phyloP scores from a whole-genome alignment of 371 early-diverging fungal species.

The Syncephalastrum monosporum region DNA sequence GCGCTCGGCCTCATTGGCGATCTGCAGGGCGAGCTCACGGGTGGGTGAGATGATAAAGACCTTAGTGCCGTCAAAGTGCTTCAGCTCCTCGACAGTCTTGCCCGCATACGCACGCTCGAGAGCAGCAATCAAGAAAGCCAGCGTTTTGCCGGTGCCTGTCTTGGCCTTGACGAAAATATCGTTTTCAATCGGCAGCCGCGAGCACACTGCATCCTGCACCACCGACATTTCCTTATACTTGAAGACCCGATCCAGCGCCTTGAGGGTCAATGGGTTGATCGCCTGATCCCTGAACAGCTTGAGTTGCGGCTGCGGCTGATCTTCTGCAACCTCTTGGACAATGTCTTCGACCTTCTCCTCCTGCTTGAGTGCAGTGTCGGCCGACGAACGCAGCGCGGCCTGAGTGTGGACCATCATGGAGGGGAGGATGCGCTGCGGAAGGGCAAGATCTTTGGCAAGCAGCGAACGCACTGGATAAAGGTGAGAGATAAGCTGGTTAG shows the following conservation, averaged over 20 bases:
- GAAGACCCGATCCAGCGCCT: conserved; percentile 66
- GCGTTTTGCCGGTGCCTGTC: conserved; percentile 98
- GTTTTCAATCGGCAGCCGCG: conserved; percentile 65
- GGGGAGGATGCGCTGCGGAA: no score
- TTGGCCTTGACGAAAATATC: conserved; percentile 93
- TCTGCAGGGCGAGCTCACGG: conserved; percentile 96
- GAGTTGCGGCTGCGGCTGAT: no score
- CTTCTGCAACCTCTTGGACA: no score
- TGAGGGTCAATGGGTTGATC: conserved; percentile 57
- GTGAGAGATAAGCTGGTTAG: no score
- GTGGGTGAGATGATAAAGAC: conserved; percentile 94
- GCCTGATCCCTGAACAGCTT: conserved; percentile 4
- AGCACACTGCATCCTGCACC: conserved; percentile 82
- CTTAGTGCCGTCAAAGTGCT: conserved; percentile 59
- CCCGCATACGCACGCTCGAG: conserved; percentile 66
- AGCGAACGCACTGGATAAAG: no score
- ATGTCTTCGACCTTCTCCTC: no score
- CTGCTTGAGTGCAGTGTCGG: no score
- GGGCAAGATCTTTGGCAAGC: no score
- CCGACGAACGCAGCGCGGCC: no score
- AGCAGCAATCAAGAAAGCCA: conserved; percentile 91
- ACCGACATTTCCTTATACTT: conserved; percentile 75
- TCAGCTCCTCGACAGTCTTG: conserved; percentile 24
- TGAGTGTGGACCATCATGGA: no score
- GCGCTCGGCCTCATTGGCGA: conserved; percentile 80